Percentiles rank a stretch among this genome's conserved stretches.
Conservation (phyloP, 2,329 filamentous ascomycete genomes). For the Colletotrichum somersetense region DNA sequence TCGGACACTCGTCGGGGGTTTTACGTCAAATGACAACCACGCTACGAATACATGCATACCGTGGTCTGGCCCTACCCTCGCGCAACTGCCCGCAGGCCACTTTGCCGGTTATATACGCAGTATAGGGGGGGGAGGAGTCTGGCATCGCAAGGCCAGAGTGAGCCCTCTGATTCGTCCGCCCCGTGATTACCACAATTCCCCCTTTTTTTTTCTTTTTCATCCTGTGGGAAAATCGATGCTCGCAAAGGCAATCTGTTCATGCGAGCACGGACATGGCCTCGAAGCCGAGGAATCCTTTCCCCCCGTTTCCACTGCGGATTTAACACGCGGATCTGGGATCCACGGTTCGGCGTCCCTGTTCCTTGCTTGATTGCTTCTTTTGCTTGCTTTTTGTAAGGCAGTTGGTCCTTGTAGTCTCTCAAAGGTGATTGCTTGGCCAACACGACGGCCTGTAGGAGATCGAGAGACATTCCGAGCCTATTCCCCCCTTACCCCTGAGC, state of each 20-base stretch:
- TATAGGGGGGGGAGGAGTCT: not conserved
- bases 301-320: not conserved
- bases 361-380: not conserved
- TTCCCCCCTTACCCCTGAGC: not conserved
- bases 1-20: not conserved
- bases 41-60: not conserved
- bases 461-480: not conserved
- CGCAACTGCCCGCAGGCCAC: not conserved
- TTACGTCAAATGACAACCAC: not conserved
- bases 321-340: not conserved
- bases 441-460: not conserved
- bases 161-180: not conserved
- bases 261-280: not conserved
- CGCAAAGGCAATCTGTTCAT: not conserved
- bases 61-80: not conserved
- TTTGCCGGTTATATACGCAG: not conserved
- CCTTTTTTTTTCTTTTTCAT: no score
- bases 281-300: not conserved
- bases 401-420: no score
- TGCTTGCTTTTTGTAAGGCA: not conserved
- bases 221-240: conserved; percentile 4
- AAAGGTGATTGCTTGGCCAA: not conserved
- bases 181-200: not conserved
- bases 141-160: not conserved
- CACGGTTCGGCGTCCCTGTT: not conserved